phyloP scores from a whole-genome alignment of 1,284 basidiomycete genomes.

The Ganoderma sinense region DNA sequence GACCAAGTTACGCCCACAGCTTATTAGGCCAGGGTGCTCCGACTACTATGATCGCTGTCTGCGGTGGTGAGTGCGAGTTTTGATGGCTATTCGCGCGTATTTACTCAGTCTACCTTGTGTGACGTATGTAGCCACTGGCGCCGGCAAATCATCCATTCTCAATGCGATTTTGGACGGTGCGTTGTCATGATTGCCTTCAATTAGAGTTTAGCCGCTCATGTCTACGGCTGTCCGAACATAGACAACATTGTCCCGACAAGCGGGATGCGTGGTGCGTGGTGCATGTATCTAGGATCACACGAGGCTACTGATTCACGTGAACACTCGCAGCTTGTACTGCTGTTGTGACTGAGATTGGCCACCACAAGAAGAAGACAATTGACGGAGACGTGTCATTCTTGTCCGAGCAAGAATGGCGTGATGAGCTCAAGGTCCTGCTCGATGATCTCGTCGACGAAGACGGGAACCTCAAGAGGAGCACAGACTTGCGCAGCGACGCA shows the following conservation, averaged over 20 bases:
- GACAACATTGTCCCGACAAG: constrained; percentile 71
- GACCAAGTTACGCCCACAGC: constrained; percentile 37
- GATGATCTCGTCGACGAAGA: constrained; percentile 66
- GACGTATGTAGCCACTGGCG: constrained; percentile 56
- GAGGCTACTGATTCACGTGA: constrained; percentile 10
- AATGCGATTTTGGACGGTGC: constrained; percentile 67
- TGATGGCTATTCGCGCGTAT: constrained; percentile 1
- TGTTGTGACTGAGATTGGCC: constrained; percentile 67
- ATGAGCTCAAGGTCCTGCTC: constrained; percentile 60
- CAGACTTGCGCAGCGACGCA: constrained; percentile 63
- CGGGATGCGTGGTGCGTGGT: constrained; percentile 62
- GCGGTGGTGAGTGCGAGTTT: constrained; percentile 52
- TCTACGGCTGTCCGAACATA: constrained; percentile 29
- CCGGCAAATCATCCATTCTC: constrained; percentile 65
- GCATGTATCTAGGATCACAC: neutral
- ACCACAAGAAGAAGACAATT: constrained; percentile 61
- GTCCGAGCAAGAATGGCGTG: constrained; percentile 60
- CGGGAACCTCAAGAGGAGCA: constrained; percentile 58
- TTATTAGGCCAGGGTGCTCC: constrained; percentile 57
- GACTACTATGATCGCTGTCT: constrained; percentile 65
- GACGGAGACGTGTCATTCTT: constrained; percentile 68
- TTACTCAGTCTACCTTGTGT: neutral
- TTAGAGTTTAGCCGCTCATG: constrained; percentile 1
- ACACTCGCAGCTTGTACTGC: constrained; percentile 62
- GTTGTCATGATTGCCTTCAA: constrained; percentile 15